Percentiles rank a stretch among this genome's conserved stretches.
These are phyloP conservation scores for Helotiales sp. DNA, from an alignment of 2,329 filamentous ascomycete genomes.

Conservation along the genomic window DNA sequence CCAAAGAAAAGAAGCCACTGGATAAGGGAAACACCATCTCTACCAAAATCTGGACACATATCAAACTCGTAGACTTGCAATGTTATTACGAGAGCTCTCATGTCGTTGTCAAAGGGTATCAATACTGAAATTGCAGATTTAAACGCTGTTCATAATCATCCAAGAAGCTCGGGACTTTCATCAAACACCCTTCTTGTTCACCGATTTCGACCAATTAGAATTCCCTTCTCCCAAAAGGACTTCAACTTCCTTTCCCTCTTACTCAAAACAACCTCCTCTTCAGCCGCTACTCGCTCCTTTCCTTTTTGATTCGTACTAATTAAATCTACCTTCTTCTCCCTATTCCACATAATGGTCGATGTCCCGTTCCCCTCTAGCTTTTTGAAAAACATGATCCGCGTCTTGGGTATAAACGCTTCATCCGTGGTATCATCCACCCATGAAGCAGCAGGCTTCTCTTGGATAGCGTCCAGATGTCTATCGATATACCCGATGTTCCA, in stretches of 20 bases:
- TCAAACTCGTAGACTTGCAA: too few species aligned
- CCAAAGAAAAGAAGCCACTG: too few species aligned
- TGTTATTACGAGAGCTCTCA: too few species aligned
- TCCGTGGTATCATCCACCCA: slow-evolving; percentile 41
- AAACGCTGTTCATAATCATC: too few species aligned
- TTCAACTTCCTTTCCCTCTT: not conserved
- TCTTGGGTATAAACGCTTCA: slow-evolving; percentile 67
- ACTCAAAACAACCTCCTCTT: not conserved
- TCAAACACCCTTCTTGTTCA: too few species aligned
- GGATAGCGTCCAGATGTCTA: slow-evolving; percentile 11
- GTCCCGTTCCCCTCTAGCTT: slow-evolving; percentile 46
- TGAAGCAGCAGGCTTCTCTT: slow-evolving; percentile 17
- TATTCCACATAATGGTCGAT: slow-evolving; percentile 57
- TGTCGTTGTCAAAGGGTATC: too few species aligned
- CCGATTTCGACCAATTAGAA: too few species aligned
- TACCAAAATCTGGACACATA: too few species aligned
- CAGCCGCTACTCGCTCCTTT: not conserved
- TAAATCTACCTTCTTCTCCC: slow-evolving; percentile 33
- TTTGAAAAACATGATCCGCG: slow-evolving; percentile 63
- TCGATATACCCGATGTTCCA: slow-evolving; percentile 27
- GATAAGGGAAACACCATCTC: too few species aligned
- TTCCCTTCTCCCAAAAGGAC: too few species aligned
- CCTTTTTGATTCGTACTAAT: slow-evolving; percentile 12
- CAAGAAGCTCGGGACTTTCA: too few species aligned
- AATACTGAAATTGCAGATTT: too few species aligned